Evolutionary conservation across 352 stramenopile genomes (phyloP).

Genomic region (Thalassiosira oceanica): DNA sequence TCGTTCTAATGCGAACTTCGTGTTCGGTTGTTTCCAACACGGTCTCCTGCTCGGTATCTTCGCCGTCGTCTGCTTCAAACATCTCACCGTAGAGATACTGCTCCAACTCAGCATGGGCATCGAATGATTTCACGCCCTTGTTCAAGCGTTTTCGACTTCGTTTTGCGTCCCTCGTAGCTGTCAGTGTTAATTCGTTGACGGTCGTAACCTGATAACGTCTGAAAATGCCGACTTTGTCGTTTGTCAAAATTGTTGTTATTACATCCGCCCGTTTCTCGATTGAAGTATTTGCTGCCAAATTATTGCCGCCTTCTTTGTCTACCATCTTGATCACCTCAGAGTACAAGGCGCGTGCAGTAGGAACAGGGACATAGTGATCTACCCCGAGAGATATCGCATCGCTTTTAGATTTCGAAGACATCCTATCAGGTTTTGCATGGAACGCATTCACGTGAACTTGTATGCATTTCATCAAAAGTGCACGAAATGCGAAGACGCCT

Average conservation of each 20-base stretch:
- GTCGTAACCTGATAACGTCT: constrained; percentile 47
- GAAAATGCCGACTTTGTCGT: constrained; percentile 44
- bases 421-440: constrained; percentile 35
- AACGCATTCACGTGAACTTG: constrained; percentile 46
- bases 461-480: constrained; percentile 42
- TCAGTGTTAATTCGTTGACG: constrained; percentile 16
- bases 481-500: constrained; percentile 45
- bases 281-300: neutral
- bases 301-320: neutral
- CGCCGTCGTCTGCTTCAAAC: constrained; percentile 15
- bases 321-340: constrained; percentile 39
- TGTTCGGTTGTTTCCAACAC: constrained; percentile 23
- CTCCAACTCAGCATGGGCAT: constrained; percentile 39
- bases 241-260: constrained; percentile 34
- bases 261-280: constrained; percentile 27
- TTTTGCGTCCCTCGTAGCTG: constrained; percentile 2
- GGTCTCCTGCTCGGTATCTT: constrained; percentile 12
- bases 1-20: constrained; percentile 51
- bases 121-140: neutral
- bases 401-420: constrained; percentile 10
- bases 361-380: constrained; percentile 42
- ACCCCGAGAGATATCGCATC: constrained; percentile 26
- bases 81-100: constrained; percentile 56
- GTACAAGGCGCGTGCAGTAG: constrained; percentile 41
- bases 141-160: constrained; percentile 30